These are phyloP conservation scores for Sedum album DNA, from an alignment of 164 flowering plant genomes.

Conservation along the genomic window DNA sequence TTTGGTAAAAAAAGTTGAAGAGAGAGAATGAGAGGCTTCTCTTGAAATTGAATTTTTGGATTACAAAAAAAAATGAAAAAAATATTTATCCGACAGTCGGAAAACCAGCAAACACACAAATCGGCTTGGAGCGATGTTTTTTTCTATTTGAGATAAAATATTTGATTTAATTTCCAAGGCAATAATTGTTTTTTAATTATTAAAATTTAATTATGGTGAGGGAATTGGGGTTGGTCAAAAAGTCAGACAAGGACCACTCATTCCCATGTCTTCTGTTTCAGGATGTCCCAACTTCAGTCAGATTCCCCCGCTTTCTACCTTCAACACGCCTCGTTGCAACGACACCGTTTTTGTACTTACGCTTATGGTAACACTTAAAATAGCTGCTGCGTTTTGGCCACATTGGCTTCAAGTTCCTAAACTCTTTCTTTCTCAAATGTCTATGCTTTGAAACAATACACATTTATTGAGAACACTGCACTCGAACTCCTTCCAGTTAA, in stretches of 20 bases:
- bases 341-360: background rate
- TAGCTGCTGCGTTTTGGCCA: too few species aligned
- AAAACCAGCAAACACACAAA: background rate
- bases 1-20: background rate
- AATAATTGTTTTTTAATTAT: background rate
- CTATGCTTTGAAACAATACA: too few species aligned
- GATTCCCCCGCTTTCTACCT: slow-evolving; percentile 5
- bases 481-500: too few species aligned
- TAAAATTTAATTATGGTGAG: background rate
- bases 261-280: slow-evolving; percentile 7
- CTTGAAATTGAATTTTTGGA: background rate
- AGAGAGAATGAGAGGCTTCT: background rate
- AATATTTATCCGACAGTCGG: background rate
- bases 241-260: slow-evolving; percentile 7
- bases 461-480: too few species aligned
- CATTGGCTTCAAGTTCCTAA: too few species aligned
- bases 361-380: too few species aligned
- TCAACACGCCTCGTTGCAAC: background rate
- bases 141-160: background rate
- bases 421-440: too few species aligned
- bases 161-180: too few species aligned
- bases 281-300: background rate
- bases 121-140: background rate
- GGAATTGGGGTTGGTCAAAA: slow-evolving; percentile 2
- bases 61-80: background rate